phyloP scores from a whole-genome alignment of 768 basidiomycete genomes.

The Mycena epipterygia region DNA sequence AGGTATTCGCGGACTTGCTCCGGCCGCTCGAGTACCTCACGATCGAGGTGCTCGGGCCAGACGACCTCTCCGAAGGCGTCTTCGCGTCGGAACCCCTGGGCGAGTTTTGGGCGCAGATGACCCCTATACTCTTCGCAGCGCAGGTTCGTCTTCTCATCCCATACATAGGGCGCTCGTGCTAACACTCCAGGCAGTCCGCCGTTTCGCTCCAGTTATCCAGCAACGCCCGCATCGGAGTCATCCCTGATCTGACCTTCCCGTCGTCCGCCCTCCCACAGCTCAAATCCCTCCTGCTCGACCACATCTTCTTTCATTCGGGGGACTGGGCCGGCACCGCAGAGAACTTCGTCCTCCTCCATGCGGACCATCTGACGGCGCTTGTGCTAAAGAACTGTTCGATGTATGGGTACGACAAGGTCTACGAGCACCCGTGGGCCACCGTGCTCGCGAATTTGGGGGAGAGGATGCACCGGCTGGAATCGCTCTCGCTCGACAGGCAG shows the following conservation, averaged over 20 bases:
- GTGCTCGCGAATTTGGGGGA: not conserved
- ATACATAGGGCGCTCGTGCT: not conserved
- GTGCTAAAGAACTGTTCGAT: not conserved
- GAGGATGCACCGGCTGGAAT: not conserved
- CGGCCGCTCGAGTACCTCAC: not conserved
- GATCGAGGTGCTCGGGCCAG: not conserved
- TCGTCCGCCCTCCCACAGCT: not conserved
- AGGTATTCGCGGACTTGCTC: not conserved
- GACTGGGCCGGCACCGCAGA: not conserved
- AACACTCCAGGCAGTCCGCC: not conserved
- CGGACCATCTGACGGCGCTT: not conserved
- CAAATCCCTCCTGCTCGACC: not conserved
- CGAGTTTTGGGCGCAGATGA: conserved; percentile 2
- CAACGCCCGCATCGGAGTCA: not conserved
- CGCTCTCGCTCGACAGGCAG: not conserved
- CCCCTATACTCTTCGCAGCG: not conserved
- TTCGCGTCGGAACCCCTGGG: not conserved
- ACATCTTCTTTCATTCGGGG: not conserved
- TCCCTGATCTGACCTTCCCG: not conserved
- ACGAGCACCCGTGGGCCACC: not conserved
- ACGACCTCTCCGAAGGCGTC: not conserved
- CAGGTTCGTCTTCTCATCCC: not conserved
- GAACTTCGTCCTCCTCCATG: not conserved
- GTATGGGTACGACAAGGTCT: not conserved
- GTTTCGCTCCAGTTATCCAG: not conserved